Base-by-base conservation (phyloP, 345 rosid species). In the Microcos paniculata region DNA sequence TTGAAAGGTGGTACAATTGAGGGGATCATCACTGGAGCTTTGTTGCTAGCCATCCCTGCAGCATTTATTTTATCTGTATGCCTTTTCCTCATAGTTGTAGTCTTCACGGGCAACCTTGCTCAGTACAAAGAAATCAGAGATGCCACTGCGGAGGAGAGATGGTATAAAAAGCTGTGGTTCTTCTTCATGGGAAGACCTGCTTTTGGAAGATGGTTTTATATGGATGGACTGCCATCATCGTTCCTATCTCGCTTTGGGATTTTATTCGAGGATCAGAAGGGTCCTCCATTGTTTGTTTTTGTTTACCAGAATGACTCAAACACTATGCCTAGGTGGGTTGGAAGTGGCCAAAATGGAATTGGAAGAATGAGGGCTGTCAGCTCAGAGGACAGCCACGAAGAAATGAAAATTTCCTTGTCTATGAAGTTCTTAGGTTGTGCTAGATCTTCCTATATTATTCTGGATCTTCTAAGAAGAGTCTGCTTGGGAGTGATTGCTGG, bases 291-390 rank as follows among this genome's bases (percentile, higher is more conserved):
- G 24, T 84, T 68, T 24, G 77, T 85, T 59, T 66, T 76, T 31
- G 79, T 82, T 28, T 80, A 82, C n/a, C 85, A 85, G 70, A 77
- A 77, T 53, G 86, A 82, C 18, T 80, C 80, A 18, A 84, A 71
- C 80, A 77, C 78, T 56, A 42, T 77, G 11, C 80, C 86, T 8
- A 82, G 65, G 63, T 80, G 87, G 87, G 76, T 74, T 7, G 86
- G 59, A 74, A 81, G 88, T 46, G 76, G 74, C 38, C 83, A 55
- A 71, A 82, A 77, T 77, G 90, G 88, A 72, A 84, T 84, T 51
- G 86, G 88, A 56, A 81, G 88, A 78, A 83, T 83, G 88, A 83
- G 84, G 62, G 88, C 90, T 33, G 70, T 82, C 49, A 82, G 86
- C 81, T 82, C 81, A 18, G 84, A 82, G 59, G 86, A 85, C 43